A percentile compares a stretch with the other conserved stretches of the same genome.
Evolutionary conservation across 2,329 filamentous ascomycete genomes (phyloP).

Genomic region (Hypoxylon sp.): DNA sequence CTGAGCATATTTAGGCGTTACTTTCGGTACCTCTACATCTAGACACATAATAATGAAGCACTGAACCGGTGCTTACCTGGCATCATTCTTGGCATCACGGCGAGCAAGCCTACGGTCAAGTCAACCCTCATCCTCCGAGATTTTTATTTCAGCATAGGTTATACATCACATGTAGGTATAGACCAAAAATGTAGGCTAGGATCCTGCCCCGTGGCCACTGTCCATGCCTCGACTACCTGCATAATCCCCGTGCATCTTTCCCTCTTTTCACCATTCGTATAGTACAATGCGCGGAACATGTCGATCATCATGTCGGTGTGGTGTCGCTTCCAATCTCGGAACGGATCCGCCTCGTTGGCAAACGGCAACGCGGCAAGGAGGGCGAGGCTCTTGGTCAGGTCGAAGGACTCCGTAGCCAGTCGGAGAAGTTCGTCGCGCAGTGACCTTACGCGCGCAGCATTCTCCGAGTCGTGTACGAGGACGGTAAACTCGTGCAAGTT

Average conservation of each 20-base stretch:
- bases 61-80: no score
- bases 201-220: no score
- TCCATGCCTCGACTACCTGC: neutral
- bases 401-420: neutral
- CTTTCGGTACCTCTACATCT: no score
- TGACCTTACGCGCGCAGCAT: neutral
- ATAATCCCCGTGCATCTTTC: neutral
- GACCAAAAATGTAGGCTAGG: no score
- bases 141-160: no score
- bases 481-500: neutral
- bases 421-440: neutral
- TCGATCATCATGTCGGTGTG: neutral
- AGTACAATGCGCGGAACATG: no score
- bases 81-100: no score
- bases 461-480: neutral
- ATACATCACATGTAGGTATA: no score
- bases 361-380: neutral
- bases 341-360: neutral
- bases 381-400: neutral
- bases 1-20: neutral
- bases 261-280: neutral
- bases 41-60: no score
- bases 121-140: no score
- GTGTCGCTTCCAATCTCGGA: neutral
- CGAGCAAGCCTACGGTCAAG: no score